Percentiles rank a stretch among this genome's conserved stretches.
phyloP scores from a whole-genome alignment of 2,329 filamentous ascomycete species.

The Colletotrichum neosansevieriae region DNA sequence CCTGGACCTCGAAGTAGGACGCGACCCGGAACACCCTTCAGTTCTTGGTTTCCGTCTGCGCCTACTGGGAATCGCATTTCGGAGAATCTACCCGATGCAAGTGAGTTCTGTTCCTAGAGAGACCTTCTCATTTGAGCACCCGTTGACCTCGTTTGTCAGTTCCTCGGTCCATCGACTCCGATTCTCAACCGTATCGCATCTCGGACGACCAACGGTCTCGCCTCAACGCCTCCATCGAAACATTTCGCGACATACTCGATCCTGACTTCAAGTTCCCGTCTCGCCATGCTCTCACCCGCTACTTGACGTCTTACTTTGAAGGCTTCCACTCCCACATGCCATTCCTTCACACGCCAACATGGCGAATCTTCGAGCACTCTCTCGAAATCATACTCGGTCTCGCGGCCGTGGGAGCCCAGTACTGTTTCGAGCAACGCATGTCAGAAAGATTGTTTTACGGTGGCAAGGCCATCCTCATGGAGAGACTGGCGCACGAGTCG shows the following conservation, averaged over 20 bases:
- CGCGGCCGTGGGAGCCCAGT: constrained; percentile 52
- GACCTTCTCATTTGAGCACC: not conserved
- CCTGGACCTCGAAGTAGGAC: constrained; percentile 33
- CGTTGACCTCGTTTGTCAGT: constrained; percentile 22
- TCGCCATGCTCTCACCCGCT: constrained; percentile 51
- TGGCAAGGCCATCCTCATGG: constrained; percentile 48
- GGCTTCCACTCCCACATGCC: constrained; percentile 54
- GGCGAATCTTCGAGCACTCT: constrained; percentile 47
- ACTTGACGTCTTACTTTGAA: constrained; percentile 52
- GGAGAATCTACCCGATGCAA: constrained; percentile 40
- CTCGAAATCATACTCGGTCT: constrained; percentile 50
- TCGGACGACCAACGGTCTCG: constrained; percentile 51
- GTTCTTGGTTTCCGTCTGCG: constrained; percentile 53
- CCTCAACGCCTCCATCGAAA: constrained; percentile 44
- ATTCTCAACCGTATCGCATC: constrained; percentile 43
- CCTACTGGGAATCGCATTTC: constrained; percentile 47
- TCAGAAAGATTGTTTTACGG: constrained; percentile 51
- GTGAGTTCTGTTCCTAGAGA: constrained; percentile 36
- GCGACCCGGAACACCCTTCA: constrained; percentile 51
- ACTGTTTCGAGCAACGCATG: constrained; percentile 52
- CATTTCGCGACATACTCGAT: constrained; percentile 47
- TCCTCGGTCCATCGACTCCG: constrained; percentile 39
- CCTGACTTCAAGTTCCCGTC: constrained; percentile 50
- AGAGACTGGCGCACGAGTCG: constrained; percentile 45
- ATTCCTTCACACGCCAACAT: constrained; percentile 53